Conservation (phyloP, 805 yeast genomes). For the Metschnikowia peoriensis region DNA sequence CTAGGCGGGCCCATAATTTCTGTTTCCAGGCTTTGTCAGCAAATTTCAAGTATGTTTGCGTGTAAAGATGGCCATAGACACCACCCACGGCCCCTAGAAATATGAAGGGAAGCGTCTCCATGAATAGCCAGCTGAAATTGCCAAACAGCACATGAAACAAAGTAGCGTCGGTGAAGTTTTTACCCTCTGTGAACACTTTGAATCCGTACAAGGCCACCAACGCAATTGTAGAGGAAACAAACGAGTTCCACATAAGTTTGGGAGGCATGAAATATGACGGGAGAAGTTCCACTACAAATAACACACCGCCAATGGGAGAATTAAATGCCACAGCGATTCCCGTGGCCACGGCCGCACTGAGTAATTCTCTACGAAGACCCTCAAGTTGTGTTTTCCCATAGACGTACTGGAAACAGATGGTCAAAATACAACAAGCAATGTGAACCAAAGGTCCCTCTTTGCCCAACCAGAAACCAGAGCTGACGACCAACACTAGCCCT, state of each 20-base stretch:
- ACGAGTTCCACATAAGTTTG: conserved; percentile 77
- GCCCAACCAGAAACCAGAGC: conserved; percentile 81
- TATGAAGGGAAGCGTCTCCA: conserved; percentile 74
- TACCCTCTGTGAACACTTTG: conserved; percentile 39
- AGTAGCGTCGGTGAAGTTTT: conserved; percentile 44
- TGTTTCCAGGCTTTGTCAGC: conserved; percentile 32
- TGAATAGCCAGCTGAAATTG: conserved; percentile 66
- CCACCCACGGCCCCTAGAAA: conserved; percentile 72
- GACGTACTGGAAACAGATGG: conserved; percentile 28
- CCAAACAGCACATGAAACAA: conserved; percentile 62
- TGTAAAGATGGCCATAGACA: conserved; percentile 54
- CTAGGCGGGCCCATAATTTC: conserved; percentile 17
- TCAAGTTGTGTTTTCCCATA: conserved; percentile 42
- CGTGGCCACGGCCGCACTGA: conserved; percentile 75
- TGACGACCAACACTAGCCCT: conserved; percentile 63
- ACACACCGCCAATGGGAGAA: conserved; percentile 85
- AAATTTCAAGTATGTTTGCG: conserved; percentile 41
- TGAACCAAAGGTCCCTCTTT: conserved; percentile 88
- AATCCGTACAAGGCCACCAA: conserved; percentile 54
- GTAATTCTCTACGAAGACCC: conserved; percentile 61
- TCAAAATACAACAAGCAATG: conserved; percentile 58
- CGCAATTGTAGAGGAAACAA: conserved; percentile 74
- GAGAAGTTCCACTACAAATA: conserved; percentile 70
- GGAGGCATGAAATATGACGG: conserved; percentile 63
- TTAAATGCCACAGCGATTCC: conserved; percentile 85